Conservation (phyloP, 169 alveolate species). For the Cryptosporidium viatorum region DNA sequence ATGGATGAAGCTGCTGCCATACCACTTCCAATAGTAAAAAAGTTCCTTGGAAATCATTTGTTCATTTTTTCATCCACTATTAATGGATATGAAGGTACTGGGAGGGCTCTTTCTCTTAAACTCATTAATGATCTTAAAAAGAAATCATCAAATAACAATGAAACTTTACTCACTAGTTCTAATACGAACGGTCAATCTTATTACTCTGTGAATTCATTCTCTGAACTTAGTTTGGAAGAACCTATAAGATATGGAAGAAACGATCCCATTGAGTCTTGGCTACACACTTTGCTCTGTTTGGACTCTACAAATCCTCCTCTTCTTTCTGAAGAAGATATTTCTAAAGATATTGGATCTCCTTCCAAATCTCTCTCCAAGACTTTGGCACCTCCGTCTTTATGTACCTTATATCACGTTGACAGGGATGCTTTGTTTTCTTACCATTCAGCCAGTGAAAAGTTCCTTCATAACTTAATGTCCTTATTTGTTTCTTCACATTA, state of each 20-base stretch:
- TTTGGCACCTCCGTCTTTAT: conserved; percentile 92
- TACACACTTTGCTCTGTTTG: conserved; percentile 93
- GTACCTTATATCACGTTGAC: conserved; percentile 95
- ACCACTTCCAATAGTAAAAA: conserved; percentile 96
- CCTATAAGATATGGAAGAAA: conserved; percentile 98
- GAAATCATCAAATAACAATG: conserved; percentile 55
- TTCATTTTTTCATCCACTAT: conserved; percentile 97
- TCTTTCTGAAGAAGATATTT: conserved; percentile 1
- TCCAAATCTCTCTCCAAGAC: conserved; percentile 76
- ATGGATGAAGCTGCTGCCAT: conserved; percentile 99
- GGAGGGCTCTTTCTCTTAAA: conserved; percentile 97
- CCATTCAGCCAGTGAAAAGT: conserved; percentile 96
- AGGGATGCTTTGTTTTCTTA: conserved; percentile 97
- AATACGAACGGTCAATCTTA: not conserved
- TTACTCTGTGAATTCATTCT: conserved; percentile 68
- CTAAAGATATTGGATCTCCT: not conserved
- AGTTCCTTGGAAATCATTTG: conserved; percentile 90
- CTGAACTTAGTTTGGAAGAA: conserved; percentile 89
- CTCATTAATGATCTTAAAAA: conserved; percentile 92
- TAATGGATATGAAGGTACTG: conserved; percentile 99
- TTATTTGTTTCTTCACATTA: conserved; percentile 98
- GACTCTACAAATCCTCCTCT: conserved; percentile 93
- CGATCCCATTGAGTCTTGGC: conserved; percentile 98
- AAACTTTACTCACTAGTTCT: not conserved
- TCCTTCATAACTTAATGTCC: conserved; percentile 94